Conservation (phyloP, 129 eudicot species). For the Lactuca saligna region DNA sequence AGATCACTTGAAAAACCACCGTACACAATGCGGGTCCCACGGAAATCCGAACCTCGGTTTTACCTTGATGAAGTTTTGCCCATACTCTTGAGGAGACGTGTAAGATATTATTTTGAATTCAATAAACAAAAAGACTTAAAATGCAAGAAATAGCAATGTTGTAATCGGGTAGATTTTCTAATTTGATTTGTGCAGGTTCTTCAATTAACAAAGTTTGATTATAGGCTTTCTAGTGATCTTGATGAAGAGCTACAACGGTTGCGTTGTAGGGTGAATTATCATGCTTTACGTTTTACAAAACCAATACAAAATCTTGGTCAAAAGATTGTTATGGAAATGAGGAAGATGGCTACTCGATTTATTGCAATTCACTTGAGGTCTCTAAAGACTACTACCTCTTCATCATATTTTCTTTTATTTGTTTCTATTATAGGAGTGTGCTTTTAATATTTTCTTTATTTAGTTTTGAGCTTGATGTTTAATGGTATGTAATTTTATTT, state of each 20-base stretch:
- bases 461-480: background rate
- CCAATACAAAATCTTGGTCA: slow-evolving; percentile 73
- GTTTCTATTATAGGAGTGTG: no score
- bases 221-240: slow-evolving; percentile 91
- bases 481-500: background rate
- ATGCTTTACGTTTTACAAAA: slow-evolving; percentile 86
- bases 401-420: background rate
- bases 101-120: slow-evolving; percentile 41
- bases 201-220: slow-evolving; percentile 93
- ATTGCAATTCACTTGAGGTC: slow-evolving; percentile 97
- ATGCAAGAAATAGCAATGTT: no score
- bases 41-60: slow-evolving; percentile 90
- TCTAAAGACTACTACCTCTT: background rate
- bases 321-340: slow-evolving; percentile 67
- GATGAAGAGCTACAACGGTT: slow-evolving; percentile 80
- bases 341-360: slow-evolving; percentile 79
- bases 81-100: slow-evolving; percentile 75
- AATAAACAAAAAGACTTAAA: background rate
- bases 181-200: slow-evolving; percentile 64
- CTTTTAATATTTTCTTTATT: no score
- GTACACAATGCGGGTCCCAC: slow-evolving; percentile 97
- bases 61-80: slow-evolving; percentile 85
- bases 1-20: slow-evolving; percentile 94
- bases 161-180: no score
- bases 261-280: slow-evolving; percentile 92